These are phyloP conservation scores for Salix caprea DNA, from an alignment of 345 rosid genomes.

Conservation along the genomic window DNA sequence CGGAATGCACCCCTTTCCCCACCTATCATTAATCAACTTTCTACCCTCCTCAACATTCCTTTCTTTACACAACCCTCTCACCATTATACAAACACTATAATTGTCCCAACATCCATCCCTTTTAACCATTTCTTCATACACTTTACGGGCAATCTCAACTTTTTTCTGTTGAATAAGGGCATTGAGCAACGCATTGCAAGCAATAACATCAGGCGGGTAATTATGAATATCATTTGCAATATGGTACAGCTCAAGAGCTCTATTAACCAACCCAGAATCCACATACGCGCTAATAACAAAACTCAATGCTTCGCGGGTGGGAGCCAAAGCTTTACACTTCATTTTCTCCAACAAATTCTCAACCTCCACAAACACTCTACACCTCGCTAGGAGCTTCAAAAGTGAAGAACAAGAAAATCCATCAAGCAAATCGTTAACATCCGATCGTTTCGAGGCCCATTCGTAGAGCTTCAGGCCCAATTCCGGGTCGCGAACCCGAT, in stretches of 20 bases:
- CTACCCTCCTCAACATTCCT: slow-evolving; percentile 63
- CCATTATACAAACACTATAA: slow-evolving; percentile 62
- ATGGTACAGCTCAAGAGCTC: slow-evolving; percentile 54
- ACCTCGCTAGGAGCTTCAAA: slow-evolving; percentile 64
- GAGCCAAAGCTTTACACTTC: slow-evolving; percentile 38
- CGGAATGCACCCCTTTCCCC: slow-evolving; percentile 79
- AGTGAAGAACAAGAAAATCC: slow-evolving; percentile 66
- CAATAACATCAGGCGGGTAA: slow-evolving; percentile 49
- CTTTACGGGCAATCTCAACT: slow-evolving; percentile 41
- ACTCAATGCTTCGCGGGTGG: slow-evolving; percentile 59
- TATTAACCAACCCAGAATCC: slow-evolving; percentile 42
- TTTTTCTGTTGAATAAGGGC: slow-evolving; percentile 33
- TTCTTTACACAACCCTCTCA: slow-evolving; percentile 66
- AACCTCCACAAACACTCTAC: slow-evolving; percentile 44
- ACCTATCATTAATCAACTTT: slow-evolving; percentile 56
- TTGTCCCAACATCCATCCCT: slow-evolving; percentile 54
- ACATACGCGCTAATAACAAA: slow-evolving; percentile 48
- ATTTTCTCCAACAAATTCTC: slow-evolving; percentile 40
- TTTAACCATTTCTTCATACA: slow-evolving; percentile 61
- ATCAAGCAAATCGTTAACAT: slow-evolving; percentile 25
- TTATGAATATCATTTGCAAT: slow-evolving; percentile 22
- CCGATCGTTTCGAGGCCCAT: slow-evolving; percentile 41
- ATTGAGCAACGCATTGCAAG: slow-evolving; percentile 66
- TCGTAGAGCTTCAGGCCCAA: slow-evolving; percentile 59
- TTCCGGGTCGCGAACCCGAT: slow-evolving; percentile 51